These are phyloP conservation scores for Fraxinus sp. DNA, from an alignment of 305 asterid genomes.

Conservation along the genomic window DNA sequence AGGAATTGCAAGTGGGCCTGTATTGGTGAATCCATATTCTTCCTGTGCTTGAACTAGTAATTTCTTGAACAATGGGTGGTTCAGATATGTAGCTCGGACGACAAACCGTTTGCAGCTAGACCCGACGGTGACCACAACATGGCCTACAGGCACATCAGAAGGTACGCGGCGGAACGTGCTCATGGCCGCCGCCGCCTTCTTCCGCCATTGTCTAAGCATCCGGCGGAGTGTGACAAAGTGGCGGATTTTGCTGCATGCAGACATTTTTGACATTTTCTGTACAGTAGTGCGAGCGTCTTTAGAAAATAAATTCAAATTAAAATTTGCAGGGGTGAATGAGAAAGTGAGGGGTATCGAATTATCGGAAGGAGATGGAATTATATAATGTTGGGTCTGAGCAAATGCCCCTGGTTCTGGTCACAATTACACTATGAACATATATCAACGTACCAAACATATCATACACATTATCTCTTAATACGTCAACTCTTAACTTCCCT, in stretches of 20 bases:
- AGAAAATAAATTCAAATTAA: neutral
- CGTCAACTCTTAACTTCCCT: no score
- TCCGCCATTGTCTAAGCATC: conserved; percentile 79
- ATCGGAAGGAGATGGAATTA: conserved; percentile 23
- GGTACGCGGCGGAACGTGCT: conserved; percentile 38
- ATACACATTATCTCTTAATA: no score
- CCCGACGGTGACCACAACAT: conserved; percentile 74
- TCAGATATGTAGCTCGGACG: conserved; percentile 59
- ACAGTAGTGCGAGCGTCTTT: neutral
- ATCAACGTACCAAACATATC: neutral
- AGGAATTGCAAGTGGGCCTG: conserved; percentile 76
- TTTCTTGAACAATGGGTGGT: conserved; percentile 71
- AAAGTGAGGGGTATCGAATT: conserved; percentile 27
- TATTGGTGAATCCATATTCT: conserved; percentile 63
- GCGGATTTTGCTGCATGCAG: conserved; percentile 77
- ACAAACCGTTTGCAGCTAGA: conserved; percentile 48
- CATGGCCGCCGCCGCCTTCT: conserved; percentile 54
- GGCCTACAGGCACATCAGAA: conserved; percentile 76
- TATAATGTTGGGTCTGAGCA: conserved; percentile 28
- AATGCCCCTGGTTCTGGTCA: conserved; percentile 13
- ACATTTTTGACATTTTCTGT: conserved; percentile 39
- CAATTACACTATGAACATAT: conserved; percentile 31
- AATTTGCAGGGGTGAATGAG: conserved; percentile 4
- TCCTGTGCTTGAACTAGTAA: conserved; percentile 67
- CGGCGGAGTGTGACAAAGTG: conserved; percentile 74